phyloP scores from a whole-genome alignment of 768 basidiomycete species.

The Phaeotremella fagi region DNA sequence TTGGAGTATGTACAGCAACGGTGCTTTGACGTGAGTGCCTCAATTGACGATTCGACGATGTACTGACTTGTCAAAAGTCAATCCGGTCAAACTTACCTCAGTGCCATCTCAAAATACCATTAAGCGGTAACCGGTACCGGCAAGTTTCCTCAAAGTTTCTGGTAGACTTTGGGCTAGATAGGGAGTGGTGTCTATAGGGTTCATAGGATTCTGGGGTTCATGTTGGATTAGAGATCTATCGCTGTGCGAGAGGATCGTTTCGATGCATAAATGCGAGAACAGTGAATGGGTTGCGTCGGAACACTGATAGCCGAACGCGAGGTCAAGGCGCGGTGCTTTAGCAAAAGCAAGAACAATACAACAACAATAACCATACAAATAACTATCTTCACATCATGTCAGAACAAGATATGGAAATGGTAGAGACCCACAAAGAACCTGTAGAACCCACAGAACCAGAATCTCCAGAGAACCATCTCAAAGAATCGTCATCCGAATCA shows the following conservation, averaged over 20 bases:
- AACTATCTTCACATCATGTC: too few relatives aligned
- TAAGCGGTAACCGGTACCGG: neutral
- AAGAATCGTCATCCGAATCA: neutral
- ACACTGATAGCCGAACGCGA: too few relatives aligned
- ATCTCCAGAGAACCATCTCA: conserved; percentile 59
- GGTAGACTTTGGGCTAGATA: conserved; percentile 36
- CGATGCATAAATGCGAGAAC: neutral
- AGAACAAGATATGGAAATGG: too few relatives aligned
- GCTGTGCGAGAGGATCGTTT: neutral
- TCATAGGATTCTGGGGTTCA: neutral
- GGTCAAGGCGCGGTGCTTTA: too few relatives aligned
- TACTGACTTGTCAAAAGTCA: conserved; percentile 7
- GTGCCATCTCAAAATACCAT: conserved; percentile 42
- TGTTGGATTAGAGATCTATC: neutral
- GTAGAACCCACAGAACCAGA: too few relatives aligned
- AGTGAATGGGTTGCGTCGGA: neutral
- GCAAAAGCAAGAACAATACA: too few relatives aligned
- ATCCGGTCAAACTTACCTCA: conserved; percentile 42
- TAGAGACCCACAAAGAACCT: too few relatives aligned
- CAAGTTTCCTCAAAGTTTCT: neutral
- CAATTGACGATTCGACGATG: neutral
- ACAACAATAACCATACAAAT: too few relatives aligned
- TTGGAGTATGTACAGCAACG: conserved; percentile 40
- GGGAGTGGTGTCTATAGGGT: neutral
- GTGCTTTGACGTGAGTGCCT: conserved; percentile 34